Evolutionary conservation across 257 asterid species (phyloP), one percentile per base, ranked within the genome.

Genomic region (Jacaranda mimosifolia): DNA sequence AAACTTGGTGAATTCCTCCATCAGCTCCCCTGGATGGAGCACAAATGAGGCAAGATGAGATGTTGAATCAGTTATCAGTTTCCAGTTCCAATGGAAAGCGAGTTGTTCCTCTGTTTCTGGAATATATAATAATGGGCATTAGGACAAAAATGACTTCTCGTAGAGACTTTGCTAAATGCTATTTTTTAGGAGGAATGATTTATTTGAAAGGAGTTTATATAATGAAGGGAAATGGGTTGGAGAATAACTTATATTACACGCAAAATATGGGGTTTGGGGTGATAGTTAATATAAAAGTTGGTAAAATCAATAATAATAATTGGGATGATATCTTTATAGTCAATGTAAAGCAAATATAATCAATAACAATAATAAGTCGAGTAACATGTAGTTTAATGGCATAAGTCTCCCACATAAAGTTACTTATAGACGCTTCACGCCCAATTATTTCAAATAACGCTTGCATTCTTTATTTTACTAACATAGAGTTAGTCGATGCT

Each of bases 1-100:
- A 45, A 71, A 75, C 67, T 76, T 75, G 81, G 69, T 71, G 14
- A 68, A 57, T 52, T 80, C 84, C 87, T 84, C 91, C 94, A 86
- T 85, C 62, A 52, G 74, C 63, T 9, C 13, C 46, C 53, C 53
- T 48, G 53, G 32, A 26, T 26, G 32, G 32, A 48, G 4, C 4
- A 48, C 15, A 12, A 11, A 12, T 42, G 9, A 3, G 32, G 46
- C 46, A 5, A 42, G 46, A 49, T 26, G 32, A 49, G n/a, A 12
- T 49, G 72, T 68, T 64, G 43, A 78, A 60, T 60, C 46, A 67
- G 80, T 49, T 80, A 38, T 8, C 51, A 62, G 77, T 68, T 77
- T 26, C n/a, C 52, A 26, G 72, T n/a, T 55, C 65, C 62, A 74
- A 60, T 32, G 62, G 77, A 74, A 80, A 68, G 73, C 40, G 77